Evolutionary conservation across 768 basidiomycete genomes (phyloP).

Genomic region (Mycena floridula): DNA sequence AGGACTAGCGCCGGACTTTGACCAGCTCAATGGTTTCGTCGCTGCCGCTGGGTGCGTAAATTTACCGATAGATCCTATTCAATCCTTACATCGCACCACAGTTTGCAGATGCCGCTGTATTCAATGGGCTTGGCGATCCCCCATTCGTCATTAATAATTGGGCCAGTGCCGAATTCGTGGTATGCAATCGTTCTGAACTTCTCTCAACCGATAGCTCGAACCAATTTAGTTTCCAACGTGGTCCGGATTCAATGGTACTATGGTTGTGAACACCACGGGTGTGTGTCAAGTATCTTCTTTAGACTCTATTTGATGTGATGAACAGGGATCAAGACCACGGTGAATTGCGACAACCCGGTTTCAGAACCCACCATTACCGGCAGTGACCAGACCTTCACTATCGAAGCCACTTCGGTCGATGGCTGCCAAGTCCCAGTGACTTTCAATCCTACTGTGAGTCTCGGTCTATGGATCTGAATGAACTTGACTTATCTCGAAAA

Average conservation of each 20-base stretch:
- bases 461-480: background rate
- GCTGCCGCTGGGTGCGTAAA: constrained; percentile 57
- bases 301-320: too few relatives aligned
- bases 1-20: constrained; percentile 39
- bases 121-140: constrained; percentile 45
- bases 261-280: constrained; percentile 48
- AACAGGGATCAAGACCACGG: constrained; percentile 30
- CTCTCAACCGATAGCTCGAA: too few relatives aligned
- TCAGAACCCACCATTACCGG: constrained; percentile 17
- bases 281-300: too few relatives aligned
- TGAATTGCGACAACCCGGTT: constrained; percentile 40
- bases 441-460: constrained; percentile 31
- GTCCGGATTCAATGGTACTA: constrained; percentile 44
- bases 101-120: constrained; percentile 39
- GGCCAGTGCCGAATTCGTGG: constrained; percentile 50
- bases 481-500: background rate
- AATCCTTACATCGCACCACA: too few relatives aligned
- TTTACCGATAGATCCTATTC: too few relatives aligned
- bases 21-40: constrained; percentile 44
- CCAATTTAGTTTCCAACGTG: constrained; percentile 40
- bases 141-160: constrained; percentile 47
- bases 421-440: constrained; percentile 36
- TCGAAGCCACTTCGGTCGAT: constrained; percentile 38
- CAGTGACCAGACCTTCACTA: constrained; percentile 21
- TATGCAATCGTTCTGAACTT: constrained; percentile 24